Evolutionary conservation across 1,139 yeast genomes (phyloP).

Genomic region (Ogataea hybrid): DNA sequence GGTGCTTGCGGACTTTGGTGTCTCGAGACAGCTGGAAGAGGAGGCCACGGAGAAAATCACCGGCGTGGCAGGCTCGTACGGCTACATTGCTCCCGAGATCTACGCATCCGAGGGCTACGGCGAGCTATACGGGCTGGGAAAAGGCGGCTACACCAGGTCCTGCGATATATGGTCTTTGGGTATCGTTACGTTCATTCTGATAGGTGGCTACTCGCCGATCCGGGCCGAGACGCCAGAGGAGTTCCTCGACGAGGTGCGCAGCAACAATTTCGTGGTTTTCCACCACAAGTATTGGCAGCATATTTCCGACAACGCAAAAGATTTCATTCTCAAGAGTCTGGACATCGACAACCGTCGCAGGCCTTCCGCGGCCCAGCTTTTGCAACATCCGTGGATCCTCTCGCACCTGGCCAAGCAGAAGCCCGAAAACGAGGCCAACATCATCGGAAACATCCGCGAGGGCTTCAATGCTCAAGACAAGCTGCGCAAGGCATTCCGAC

Average conservation of each 20-base stretch:
- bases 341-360: conserved; percentile 79
- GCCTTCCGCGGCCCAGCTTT: conserved; percentile 71
- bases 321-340: conserved; percentile 76
- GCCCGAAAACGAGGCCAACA: conserved; percentile 24
- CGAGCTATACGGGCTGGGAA: conserved; percentile 42
- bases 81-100: conserved; percentile 62
- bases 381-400: conserved; percentile 81
- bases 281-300: conserved; percentile 86
- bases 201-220: conserved; percentile 93
- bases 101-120: conserved; percentile 46
- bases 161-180: conserved; percentile 64
- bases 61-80: conserved; percentile 56
- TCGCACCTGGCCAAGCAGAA: conserved; percentile 38
- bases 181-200: conserved; percentile 77
- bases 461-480: conserved; percentile 84
- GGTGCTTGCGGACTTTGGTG: conserved; percentile 60
- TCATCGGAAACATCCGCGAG: conserved; percentile 46
- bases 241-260: conserved; percentile 71
- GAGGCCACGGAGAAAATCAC: conserved; percentile 60
- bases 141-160: conserved; percentile 55
- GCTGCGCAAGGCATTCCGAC: conserved; percentile 72
- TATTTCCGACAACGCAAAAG: conserved; percentile 73
- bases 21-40: conserved; percentile 46
- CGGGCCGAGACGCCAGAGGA: conserved; percentile 80
- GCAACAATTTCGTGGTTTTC: conserved; percentile 72